A percentile compares a stretch with the other conserved stretches of the same genome.
phyloP scores from a whole-genome alignment of 2,329 filamentous ascomycete species.

The Coniochaeta sp. region DNA sequence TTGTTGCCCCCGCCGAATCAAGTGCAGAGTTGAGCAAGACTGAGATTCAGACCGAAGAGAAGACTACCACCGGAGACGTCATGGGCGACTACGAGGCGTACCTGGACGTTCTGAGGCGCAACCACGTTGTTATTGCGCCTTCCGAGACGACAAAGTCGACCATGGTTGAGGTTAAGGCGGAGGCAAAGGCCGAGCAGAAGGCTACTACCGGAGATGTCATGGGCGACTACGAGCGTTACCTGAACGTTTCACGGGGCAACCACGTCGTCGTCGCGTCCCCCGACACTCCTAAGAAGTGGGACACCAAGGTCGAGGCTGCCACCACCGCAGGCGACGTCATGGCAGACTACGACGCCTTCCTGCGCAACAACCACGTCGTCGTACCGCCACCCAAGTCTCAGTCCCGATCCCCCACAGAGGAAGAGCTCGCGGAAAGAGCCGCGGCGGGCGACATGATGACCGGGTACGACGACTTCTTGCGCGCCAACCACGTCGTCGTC shows the following conservation, averaged over 20 bases:
- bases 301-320: background rate
- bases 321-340: no score
- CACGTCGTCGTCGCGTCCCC: background rate
- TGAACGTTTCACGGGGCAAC: no score
- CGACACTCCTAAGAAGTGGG: background rate
- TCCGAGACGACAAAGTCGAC: no score
- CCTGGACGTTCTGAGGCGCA: no score
- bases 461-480: no score
- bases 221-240: background rate
- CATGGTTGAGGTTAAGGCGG: no score
- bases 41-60: no score
- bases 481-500: no score
- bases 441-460: background rate
- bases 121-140: no score
- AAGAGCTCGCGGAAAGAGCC: background rate
- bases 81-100: background rate
- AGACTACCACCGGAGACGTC: background rate
- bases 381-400: background rate
- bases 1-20: no score
- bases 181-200: background rate
- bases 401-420: no score
- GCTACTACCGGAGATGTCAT: background rate
- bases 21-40: no score
- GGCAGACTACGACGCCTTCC: background rate
- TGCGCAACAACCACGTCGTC: background rate